A percentile compares a stretch with the other conserved stretches of the same genome.
phyloP scores from a whole-genome alignment of 352 stramenopile species.

The Phytophthora chlamydospora region DNA sequence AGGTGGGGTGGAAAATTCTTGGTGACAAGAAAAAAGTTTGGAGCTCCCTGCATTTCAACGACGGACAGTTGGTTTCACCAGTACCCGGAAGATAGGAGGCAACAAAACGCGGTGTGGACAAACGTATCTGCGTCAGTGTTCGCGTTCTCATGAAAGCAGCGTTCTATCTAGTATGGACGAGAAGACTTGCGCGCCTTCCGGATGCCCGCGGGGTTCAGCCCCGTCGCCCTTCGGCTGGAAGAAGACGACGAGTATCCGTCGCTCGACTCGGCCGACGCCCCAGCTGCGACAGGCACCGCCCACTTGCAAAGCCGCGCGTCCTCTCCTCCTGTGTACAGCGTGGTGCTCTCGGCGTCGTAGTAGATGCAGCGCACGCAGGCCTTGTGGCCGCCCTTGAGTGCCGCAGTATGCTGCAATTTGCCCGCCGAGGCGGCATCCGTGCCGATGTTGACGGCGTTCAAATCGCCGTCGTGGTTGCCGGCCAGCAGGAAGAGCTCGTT shows the following conservation, averaged over 20 bases:
- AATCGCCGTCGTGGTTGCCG: conserved; percentile 76
- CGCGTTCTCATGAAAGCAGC: conserved; percentile 5
- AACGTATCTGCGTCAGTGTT: conserved; percentile 8
- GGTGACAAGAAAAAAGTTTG: too few species aligned
- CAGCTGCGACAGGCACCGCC: conserved; percentile 25
- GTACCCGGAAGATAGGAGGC: too few species aligned
- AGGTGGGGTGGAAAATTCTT: too few species aligned
- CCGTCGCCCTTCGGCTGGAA: conserved; percentile 36
- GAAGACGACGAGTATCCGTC: conserved; percentile 17
- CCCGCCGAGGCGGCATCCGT: conserved; percentile 41
- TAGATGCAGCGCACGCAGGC: conserved; percentile 82
- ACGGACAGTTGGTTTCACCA: too few species aligned
- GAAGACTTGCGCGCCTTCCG: conserved; percentile 80
- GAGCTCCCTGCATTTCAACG: neutral
- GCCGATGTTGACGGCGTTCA: conserved; percentile 79
- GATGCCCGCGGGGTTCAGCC: conserved; percentile 51
- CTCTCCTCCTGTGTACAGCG: conserved; percentile 86
- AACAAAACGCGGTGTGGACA: too few species aligned
- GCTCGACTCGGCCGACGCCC: neutral
- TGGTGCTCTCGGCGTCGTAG: conserved; percentile 56
- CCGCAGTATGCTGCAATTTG: conserved; percentile 57
- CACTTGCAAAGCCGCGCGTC: conserved; percentile 88
- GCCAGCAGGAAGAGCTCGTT: conserved; percentile 80
- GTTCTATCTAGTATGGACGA: conserved; percentile 66
- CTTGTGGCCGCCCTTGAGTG: conserved; percentile 78